Percentiles rank a stretch among this genome's conserved stretches.
Conservation (phyloP, 306 rosid genomes). For the Sphenostylis stenocarpa region DNA sequence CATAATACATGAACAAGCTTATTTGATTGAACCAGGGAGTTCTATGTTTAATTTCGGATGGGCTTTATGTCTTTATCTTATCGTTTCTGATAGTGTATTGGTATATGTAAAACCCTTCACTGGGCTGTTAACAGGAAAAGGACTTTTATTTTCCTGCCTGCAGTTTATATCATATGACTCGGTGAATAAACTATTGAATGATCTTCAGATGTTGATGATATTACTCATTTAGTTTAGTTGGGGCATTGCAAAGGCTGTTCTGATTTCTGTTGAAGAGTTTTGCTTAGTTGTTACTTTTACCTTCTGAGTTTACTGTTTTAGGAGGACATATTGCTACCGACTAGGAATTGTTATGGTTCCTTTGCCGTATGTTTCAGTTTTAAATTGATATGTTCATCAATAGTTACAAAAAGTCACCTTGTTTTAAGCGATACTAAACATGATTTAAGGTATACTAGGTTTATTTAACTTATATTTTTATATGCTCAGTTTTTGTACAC, state of each 20-base stretch:
- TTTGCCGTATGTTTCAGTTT: not conserved
- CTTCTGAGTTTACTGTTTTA: not conserved
- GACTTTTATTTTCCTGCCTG: not conserved
- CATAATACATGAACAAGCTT: not conserved
- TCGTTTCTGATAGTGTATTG: not conserved
- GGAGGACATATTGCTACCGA: not conserved
- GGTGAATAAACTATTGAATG: not conserved
- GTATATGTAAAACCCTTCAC: not conserved
- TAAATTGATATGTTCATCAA: not conserved
- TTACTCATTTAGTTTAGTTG: not conserved
- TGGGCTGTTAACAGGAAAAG: not conserved
- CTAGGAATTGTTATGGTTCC: not conserved
- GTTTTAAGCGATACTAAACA: not conserved
- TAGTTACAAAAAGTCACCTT: not conserved
- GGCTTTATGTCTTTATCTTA: not conserved
- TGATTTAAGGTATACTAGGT: not conserved
- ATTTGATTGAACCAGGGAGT: not conserved
- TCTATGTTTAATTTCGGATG: not conserved
- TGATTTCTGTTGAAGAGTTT: not conserved
- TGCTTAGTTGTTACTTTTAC: not conserved
- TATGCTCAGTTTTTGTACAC: too few relatives aligned
- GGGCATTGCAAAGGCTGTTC: not conserved
- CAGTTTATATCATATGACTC: not conserved
- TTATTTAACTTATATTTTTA: not conserved
- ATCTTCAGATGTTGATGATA: not conserved